These are phyloP conservation scores for Dorcoceras hygrometricum DNA, from an alignment of 257 asterid genomes.

Conservation along the genomic window DNA sequence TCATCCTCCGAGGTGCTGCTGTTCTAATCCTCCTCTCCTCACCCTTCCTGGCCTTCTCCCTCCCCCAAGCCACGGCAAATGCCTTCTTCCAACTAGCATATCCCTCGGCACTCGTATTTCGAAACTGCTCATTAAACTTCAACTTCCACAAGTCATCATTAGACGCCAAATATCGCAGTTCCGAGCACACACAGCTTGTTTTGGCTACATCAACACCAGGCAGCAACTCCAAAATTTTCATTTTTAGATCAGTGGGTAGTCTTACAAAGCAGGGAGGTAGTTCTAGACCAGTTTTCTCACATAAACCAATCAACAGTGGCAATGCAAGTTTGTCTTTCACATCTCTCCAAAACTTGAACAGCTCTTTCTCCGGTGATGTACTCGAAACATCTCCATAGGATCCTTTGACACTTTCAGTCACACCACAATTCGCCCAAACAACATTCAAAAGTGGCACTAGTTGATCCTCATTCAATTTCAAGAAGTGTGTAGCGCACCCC, in stretches of 20 bases:
- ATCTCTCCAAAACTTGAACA: conserved; percentile 65
- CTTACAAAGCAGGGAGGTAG: conserved; percentile 84
- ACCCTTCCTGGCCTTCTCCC: conserved; percentile 28
- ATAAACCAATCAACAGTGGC: conserved; percentile 78
- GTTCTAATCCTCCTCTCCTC: conserved; percentile 21
- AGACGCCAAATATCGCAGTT: conserved; percentile 54
- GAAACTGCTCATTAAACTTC: conserved; percentile 54
- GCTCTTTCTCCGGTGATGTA: conserved; percentile 56
- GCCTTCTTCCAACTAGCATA: conserved; percentile 61
- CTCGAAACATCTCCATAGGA: conserved; percentile 25
- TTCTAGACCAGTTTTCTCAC: conserved; percentile 56
- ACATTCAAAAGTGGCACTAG: conserved; percentile 66
- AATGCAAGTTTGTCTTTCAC: conserved; percentile 74
- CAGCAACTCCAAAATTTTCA: conserved; percentile 60
- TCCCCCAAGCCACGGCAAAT: conserved; percentile 42
- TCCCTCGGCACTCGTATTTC: conserved; percentile 23
- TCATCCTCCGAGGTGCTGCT: conserved; percentile 24
- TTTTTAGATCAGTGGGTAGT: conserved; percentile 74
- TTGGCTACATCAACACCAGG: conserved; percentile 70
- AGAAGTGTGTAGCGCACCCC: conserved; percentile 30
- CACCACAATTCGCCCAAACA: conserved; percentile 80
- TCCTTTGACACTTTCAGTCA: conserved; percentile 31
- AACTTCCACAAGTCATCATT: conserved; percentile 76
- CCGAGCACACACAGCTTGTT: conserved; percentile 55
- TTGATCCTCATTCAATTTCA: conserved; percentile 51